Percentiles rank a stretch among this genome's conserved stretches.
Conservation (phyloP, 805 yeast genomes). For the Metschnikowia baotianmanensis region DNA sequence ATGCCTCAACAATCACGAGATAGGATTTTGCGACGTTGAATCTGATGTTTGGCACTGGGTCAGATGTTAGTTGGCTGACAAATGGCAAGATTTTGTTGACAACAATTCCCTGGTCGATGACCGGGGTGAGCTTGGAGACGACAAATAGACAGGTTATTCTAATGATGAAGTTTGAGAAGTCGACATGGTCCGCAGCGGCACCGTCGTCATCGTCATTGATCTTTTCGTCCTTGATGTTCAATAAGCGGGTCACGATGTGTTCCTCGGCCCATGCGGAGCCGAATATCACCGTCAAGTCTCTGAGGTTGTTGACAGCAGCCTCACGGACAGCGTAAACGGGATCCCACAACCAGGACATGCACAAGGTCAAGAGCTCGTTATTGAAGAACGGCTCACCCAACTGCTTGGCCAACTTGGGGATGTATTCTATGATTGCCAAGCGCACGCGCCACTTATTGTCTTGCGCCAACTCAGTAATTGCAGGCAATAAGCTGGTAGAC, state of each 20-base stretch:
- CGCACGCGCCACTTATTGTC: conserved; percentile 98
- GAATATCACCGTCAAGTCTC: conserved; percentile 76
- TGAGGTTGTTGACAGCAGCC: conserved; percentile 87
- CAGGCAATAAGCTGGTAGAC: conserved; percentile 87
- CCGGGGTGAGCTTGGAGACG: conserved; percentile 77
- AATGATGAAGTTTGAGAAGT: conserved; percentile 76
- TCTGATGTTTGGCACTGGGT: conserved; percentile 91
- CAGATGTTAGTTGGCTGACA: conserved; percentile 65
- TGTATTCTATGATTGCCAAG: conserved; percentile 93
- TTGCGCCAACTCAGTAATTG: conserved; percentile 92
- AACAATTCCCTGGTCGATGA: conserved; percentile 55
- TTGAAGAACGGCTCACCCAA: conserved; percentile 92
- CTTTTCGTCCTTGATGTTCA: conserved; percentile 32
- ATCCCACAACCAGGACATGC: conserved; percentile 99
- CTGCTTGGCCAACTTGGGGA: conserved; percentile 91
- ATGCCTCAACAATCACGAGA: conserved; percentile 54
- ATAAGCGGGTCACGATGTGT: conserved; percentile 76
- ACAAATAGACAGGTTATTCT: conserved; percentile 90
- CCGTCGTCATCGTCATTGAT: conserved; percentile 23
- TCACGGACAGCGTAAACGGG: conserved; percentile 94
- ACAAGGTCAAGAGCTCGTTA: conserved; percentile 83
- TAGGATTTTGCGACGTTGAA: conserved; percentile 92
- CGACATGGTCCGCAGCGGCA: conserved; percentile 30
- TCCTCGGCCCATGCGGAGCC: conserved; percentile 92
- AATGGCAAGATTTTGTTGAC: conserved; percentile 74